A percentile compares a stretch with the other conserved stretches of the same genome.
Evolutionary conservation across 2,329 filamentous ascomycete species (phyloP).

Genomic region (Talaromyces sp.): DNA sequence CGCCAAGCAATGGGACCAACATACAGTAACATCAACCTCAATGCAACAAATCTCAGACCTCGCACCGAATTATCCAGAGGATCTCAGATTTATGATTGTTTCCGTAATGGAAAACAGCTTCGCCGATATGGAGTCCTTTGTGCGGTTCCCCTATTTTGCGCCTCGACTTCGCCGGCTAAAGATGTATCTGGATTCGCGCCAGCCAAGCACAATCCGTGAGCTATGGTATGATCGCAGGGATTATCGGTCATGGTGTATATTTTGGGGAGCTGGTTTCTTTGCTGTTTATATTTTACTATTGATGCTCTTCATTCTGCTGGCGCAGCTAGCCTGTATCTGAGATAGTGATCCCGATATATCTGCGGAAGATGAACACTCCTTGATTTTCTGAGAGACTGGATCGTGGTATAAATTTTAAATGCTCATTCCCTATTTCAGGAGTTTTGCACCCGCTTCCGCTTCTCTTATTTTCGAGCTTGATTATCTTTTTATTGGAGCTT

Average conservation of each 20-base stretch:
- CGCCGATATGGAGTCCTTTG: constrained; percentile 8
- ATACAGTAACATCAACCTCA: constrained; percentile 10
- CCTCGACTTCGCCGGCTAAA: constrained; percentile 14
- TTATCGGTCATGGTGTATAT: constrained; percentile 18
- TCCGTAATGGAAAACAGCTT: constrained; percentile 9
- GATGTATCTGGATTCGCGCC: constrained; percentile 16
- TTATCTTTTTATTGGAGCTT: neutral
- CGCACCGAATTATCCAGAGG: constrained; percentile 15
- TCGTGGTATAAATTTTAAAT: neutral
- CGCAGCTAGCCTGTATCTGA: constrained; percentile 1
- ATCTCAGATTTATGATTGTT: constrained; percentile 15
- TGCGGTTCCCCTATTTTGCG: constrained; percentile 15
- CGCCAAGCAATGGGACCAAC: neutral
- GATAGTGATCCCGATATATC: neutral
- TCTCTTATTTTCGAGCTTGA: neutral
- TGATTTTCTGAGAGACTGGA: neutral
- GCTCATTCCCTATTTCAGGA: neutral
- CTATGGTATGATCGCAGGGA: constrained; percentile 19
- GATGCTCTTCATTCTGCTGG: constrained; percentile 6
- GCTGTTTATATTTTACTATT: neutral
- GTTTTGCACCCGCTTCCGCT: neutral
- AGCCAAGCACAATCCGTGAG: constrained; percentile 9
- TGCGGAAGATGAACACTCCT: neutral
- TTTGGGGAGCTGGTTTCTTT: constrained; percentile 10
- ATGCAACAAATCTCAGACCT: constrained; percentile 10